A percentile compares a stretch with the other conserved stretches of the same genome.
phyloP scores from a whole-genome alignment of 306 rosid species.

The Cucumis cinereus region DNA sequence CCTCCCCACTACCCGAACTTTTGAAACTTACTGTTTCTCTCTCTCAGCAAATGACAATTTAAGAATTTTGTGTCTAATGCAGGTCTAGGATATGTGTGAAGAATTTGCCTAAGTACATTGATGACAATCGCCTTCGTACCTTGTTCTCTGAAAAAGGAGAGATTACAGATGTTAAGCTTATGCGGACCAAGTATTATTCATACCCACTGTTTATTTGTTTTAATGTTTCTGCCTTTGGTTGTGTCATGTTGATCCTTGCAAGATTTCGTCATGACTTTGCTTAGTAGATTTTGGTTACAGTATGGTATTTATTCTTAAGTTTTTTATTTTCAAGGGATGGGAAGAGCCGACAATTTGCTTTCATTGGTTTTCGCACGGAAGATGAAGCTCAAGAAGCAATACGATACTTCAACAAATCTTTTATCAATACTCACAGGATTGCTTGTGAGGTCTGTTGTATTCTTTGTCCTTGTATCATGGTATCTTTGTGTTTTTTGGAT shows the following conservation, averaged over 20 bases:
- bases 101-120: constrained; percentile 51
- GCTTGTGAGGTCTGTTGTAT: constrained; percentile 55
- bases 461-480: background rate
- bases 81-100: constrained; percentile 90
- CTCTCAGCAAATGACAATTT: background rate
- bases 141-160: constrained; percentile 69
- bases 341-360: constrained; percentile 64
- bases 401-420: constrained; percentile 49
- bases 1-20: too few species aligned
- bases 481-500: background rate
- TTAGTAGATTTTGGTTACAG: background rate
- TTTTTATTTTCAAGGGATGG: constrained; percentile 39
- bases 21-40: background rate
- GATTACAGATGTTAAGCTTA: constrained; percentile 67
- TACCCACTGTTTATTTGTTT: background rate
- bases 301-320: background rate
- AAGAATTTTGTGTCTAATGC: background rate
- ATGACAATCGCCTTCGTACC: constrained; percentile 46
- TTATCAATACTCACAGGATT: constrained; percentile 40
- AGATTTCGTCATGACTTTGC: background rate
- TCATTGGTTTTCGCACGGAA: constrained; percentile 62
- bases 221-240: background rate
- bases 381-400: constrained; percentile 60
- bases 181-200: constrained; percentile 54
- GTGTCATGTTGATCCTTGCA: background rate